A percentile compares a stretch with the other conserved stretches of the same genome.
Conservation (phyloP, 2,329 filamentous ascomycete species). For the Paracoccidioides lutzii region DNA sequence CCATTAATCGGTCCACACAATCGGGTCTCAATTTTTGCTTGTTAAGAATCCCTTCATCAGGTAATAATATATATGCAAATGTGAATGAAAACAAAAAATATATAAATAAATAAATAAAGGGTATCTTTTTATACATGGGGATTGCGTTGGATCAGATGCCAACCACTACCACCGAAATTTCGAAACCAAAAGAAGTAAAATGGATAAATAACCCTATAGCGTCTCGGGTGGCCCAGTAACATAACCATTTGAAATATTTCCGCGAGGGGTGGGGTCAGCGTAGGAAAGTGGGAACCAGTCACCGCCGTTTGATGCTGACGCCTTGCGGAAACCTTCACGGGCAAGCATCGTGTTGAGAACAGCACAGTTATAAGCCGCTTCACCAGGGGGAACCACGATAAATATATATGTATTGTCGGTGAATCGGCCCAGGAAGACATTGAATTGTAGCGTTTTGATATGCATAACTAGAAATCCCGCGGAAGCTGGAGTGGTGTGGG, state of each 20-base stretch:
- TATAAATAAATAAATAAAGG: neutral
- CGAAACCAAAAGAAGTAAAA: neutral
- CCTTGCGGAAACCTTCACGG: constrained; percentile 62
- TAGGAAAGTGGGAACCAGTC: constrained; percentile 30
- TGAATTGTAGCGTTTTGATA: constrained; percentile 52
- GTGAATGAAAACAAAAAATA: neutral
- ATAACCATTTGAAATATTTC: constrained; percentile 1
- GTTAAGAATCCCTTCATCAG: neutral
- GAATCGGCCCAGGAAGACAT: constrained; percentile 87
- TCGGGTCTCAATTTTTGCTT: neutral
- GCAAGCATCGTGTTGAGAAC: constrained; percentile 83
- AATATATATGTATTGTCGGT: constrained; percentile 97
- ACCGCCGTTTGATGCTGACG: constrained; percentile 37
- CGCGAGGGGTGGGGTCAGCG: constrained; percentile 12
- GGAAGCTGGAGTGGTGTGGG: constrained; percentile 30
- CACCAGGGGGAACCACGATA: constrained; percentile 78
- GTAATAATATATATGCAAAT: neutral
- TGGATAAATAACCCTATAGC: neutral
- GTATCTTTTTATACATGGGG: neutral
- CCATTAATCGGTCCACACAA: neutral
- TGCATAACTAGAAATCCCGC: constrained; percentile 36
- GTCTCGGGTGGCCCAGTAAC: neutral
- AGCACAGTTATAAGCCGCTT: constrained; percentile 81
- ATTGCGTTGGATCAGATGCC: neutral
- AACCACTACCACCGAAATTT: neutral